Evolutionary conservation across 192 early-diverging fungal genomes (phyloP), one percentile per base, ranked within the genome.

Genomic region (Obelidium mucronatum): DNA sequence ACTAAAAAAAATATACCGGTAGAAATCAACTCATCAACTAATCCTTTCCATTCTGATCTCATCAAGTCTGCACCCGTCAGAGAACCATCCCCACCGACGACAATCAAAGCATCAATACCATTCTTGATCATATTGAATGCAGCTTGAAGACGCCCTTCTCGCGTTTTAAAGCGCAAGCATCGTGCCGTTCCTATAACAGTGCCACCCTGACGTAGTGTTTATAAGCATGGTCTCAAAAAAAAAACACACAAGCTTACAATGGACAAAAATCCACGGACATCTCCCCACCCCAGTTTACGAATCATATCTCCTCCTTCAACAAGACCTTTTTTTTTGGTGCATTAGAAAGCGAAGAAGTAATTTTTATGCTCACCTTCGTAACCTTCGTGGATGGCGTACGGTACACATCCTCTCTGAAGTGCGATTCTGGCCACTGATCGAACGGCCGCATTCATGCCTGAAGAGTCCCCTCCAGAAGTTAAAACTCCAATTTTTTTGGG

Each of bases 381-480:
- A 13, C 97, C 97, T 76, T 99, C 97, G 76, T 95, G 95, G 63
- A 99, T 93, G 13, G 91, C 92, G 80, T 88, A 99, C 1, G 95
- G 92, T 30, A 92, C 85, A 81, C 94, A 96, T 6, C 88, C 92
- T 26, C 90, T 87, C 26, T 92, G 86, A 73, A 97, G 91, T 1
- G 94, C 91, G 74, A 94, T 91, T 30, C 97, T 89, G 17, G 96
- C 95, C 30, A 97, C 93, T 3, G 93, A 90, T 31, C 97, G 86
- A 34, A 99, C 97, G 31, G 91, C 93, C 30, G 97, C 93, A 77
- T 99, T 99, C 97, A 99, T 99, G 34, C 97, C 97, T 22, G 92
- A 93, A 11, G 94, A 92, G 80, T 99, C 97, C 35, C 97, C 97
- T 34, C 97, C 97, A 48, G 92, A 93, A 11, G 97, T 99, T 37